Evolutionary conservation across 2,329 filamentous ascomycete genomes (phyloP).

Genomic region (Stachybotrys elegans): DNA sequence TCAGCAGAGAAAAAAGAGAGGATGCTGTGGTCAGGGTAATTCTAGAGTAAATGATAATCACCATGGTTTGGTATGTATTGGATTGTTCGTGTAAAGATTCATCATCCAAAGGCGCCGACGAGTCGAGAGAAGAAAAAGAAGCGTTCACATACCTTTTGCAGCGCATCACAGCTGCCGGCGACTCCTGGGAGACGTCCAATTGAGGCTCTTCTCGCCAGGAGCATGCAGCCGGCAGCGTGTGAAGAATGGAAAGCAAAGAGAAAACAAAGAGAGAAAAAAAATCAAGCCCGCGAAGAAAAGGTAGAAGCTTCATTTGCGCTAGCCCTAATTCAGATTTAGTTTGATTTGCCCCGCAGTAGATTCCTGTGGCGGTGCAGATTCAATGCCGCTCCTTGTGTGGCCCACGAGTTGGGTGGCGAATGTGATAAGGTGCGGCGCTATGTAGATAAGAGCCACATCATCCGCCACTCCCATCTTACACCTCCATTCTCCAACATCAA

Average conservation of each 20-base stretch:
- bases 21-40: slow-evolving; percentile 49
- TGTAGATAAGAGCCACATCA: slow-evolving; percentile 18
- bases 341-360: slow-evolving; percentile 17
- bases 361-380: slow-evolving; percentile 32
- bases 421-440: no score
- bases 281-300: slow-evolving; percentile 13
- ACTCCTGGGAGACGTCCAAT: not conserved
- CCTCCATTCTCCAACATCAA: slow-evolving; percentile 12
- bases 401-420: slow-evolving; percentile 21
- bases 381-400: no score
- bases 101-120: slow-evolving; percentile 27
- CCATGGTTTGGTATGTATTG: slow-evolving; percentile 57
- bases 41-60: slow-evolving; percentile 46
- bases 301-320: slow-evolving; percentile 18
- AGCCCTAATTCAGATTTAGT: slow-evolving; percentile 8
- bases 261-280: slow-evolving; percentile 12
- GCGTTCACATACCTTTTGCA: slow-evolving; percentile 15
- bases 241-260: slow-evolving; percentile 9
- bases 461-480: slow-evolving; percentile 8
- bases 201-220: no score
- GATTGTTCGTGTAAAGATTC: slow-evolving; percentile 49
- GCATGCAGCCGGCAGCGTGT: no score
- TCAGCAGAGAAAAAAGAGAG: slow-evolving; percentile 7
- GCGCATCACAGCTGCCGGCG: not conserved
- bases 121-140: slow-evolving; percentile 2